phyloP scores from a whole-genome alignment of 2,329 filamentous ascomycete species.

The Penicillium olsonii region DNA sequence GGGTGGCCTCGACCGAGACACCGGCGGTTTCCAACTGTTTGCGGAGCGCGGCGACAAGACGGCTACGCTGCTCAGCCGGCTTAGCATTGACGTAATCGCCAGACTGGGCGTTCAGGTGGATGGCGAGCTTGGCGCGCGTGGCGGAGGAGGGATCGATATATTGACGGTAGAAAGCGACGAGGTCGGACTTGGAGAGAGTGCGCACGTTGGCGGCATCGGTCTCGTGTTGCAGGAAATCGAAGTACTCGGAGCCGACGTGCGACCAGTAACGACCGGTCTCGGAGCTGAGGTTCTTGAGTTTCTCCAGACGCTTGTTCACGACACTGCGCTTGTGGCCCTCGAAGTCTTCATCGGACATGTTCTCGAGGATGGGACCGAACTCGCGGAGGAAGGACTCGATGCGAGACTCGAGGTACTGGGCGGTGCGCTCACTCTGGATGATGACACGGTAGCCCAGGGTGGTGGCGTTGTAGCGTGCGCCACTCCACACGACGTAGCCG shows the following conservation, averaged over 20 bases:
- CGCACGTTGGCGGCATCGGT: slow-evolving; percentile 75
- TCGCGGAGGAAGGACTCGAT: slow-evolving; percentile 80
- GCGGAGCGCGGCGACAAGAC: slow-evolving; percentile 45
- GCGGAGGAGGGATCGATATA: slow-evolving; percentile 75
- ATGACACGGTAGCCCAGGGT: slow-evolving; percentile 85
- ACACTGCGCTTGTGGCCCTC: slow-evolving; percentile 88
- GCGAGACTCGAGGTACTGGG: slow-evolving; percentile 79
- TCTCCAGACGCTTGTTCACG: slow-evolving; percentile 83
- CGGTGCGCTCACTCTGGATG: slow-evolving; percentile 87
- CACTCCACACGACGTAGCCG: slow-evolving; percentile 92
- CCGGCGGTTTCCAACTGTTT: slow-evolving; percentile 52
- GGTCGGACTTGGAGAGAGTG: slow-evolving; percentile 73
- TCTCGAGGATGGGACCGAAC: slow-evolving; percentile 65
- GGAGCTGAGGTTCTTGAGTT: slow-evolving; percentile 85
- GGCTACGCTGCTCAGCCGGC: slow-evolving; percentile 47
- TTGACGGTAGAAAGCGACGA: slow-evolving; percentile 74
- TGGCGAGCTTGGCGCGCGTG: slow-evolving; percentile 75
- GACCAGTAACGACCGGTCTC: slow-evolving; percentile 82
- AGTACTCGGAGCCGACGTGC: slow-evolving; percentile 81
- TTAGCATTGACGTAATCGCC: slow-evolving; percentile 43
- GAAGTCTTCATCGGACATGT: slow-evolving; percentile 82
- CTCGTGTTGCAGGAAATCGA: slow-evolving; percentile 83
- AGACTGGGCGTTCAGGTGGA: slow-evolving; percentile 78
- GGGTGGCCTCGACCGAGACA: slow-evolving; percentile 44
- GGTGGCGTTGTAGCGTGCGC: slow-evolving; percentile 69